A percentile compares a stretch with the other conserved stretches of the same genome.
Conservation (phyloP, 106 monocot species). For the Dendrobium officinale region DNA sequence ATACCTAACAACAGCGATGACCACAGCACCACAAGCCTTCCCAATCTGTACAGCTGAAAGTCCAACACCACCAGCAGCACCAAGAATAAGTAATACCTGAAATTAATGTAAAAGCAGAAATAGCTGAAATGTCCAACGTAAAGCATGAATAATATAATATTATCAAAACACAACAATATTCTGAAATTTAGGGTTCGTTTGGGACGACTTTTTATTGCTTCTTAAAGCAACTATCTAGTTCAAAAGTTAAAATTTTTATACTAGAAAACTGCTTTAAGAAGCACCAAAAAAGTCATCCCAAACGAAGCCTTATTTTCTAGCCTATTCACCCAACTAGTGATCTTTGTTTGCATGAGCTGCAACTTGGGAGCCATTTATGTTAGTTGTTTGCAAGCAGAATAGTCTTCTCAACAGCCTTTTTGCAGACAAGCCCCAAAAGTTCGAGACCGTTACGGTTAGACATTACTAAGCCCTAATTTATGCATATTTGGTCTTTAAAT, state of each 20-base stretch:
- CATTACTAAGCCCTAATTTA: no score
- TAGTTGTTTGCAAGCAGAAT: background rate
- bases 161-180: background rate
- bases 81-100: slow-evolving; percentile 95
- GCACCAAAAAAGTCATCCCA: no score
- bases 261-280: no score
- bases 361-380: background rate
- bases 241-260: no score
- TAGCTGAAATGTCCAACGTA: background rate
- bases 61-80: slow-evolving; percentile 98
- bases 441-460: background rate
- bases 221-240: no score
- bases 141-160: background rate
- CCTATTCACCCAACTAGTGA: background rate
- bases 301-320: background rate
- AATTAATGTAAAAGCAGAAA: slow-evolving; percentile 4
- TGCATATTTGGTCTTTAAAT: no score
- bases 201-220: no score
- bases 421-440: background rate
- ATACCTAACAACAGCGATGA: slow-evolving; percentile 95
- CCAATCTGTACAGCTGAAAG: slow-evolving; percentile 95
- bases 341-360: background rate
- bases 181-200: background rate
- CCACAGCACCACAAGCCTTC: slow-evolving; percentile 88
- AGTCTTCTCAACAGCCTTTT: background rate